Percentiles rank a stretch among this genome's conserved stretches.
Conservation (phyloP, 75 land plant species). For the Cunninghamia lanceolata region DNA sequence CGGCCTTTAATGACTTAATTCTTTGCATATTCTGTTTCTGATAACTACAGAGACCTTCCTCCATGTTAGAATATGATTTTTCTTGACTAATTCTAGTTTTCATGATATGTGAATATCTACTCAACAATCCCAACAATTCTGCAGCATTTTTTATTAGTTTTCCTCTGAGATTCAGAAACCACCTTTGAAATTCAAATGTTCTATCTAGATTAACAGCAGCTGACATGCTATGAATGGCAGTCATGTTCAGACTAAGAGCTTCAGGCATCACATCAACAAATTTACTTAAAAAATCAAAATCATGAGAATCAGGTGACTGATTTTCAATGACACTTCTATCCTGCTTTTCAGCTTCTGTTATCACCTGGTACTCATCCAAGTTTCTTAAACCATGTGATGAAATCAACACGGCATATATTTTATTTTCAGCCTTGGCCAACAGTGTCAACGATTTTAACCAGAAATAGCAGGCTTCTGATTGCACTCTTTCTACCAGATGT, state of each 20-base stretch:
- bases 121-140: conserved; percentile 2
- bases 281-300: not conserved
- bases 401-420: conserved; percentile 25
- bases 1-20: conserved; percentile 6
- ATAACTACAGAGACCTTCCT: not conserved
- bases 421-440: conserved; percentile 44
- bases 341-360: not conserved
- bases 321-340: not conserved
- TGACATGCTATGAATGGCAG: conserved; percentile 26
- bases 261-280: not conserved
- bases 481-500: conserved; percentile 26
- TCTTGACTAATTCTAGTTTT: not conserved
- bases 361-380: conserved; percentile 10
- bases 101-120: conserved; percentile 4
- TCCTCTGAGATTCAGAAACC: conserved; percentile 56
- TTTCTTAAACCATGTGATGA: conserved; percentile 9
- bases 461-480: conserved; percentile 37
- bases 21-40: not conserved
- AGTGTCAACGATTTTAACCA: conserved; percentile 64
- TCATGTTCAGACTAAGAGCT: not conserved
- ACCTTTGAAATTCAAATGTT: conserved; percentile 64
- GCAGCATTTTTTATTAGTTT: conserved; percentile 11
- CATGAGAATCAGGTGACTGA: not conserved
- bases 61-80: not conserved
- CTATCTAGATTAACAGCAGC: conserved; percentile 24